These are phyloP conservation scores for Setaria viridis DNA, from an alignment of 202 grass and related monocot species.

Conservation along the genomic window DNA sequence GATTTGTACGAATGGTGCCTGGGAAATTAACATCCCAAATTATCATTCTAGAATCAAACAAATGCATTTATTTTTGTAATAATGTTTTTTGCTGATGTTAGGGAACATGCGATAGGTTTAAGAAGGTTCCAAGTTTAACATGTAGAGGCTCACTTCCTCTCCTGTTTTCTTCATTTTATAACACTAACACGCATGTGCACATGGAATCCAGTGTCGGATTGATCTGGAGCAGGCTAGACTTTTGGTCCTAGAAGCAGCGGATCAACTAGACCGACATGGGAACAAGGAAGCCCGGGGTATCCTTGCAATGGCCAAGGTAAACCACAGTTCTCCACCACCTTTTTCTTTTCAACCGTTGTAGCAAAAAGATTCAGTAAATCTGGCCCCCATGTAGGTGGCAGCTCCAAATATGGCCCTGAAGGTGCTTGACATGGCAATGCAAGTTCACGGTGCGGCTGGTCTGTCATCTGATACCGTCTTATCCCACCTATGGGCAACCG, in stretches of 20 bases:
- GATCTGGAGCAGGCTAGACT: constrained; percentile 92
- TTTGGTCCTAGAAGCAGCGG: constrained; percentile 87
- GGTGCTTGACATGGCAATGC: constrained; percentile 93
- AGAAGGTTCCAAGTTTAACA: background rate
- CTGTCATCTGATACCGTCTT: constrained; percentile 74
- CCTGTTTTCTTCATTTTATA: background rate
- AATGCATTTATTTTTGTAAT: too few relatives aligned
- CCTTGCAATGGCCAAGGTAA: constrained; percentile 98
- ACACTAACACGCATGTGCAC: constrained; percentile 18
- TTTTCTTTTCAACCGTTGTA: background rate
- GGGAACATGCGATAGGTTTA: background rate
- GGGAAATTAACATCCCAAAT: background rate
- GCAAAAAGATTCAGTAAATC: background rate
- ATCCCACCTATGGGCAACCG: constrained; percentile 85
- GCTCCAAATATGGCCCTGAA: constrained; percentile 94
- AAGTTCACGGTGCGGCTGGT: constrained; percentile 91
- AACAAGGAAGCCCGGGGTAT: constrained; percentile 86
- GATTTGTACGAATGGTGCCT: background rate
- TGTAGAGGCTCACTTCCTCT: background rate
- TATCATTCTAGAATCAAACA: background rate
- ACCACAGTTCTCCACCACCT: background rate
- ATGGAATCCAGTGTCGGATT: constrained; percentile 72
- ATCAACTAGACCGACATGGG: constrained; percentile 80
- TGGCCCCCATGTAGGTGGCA: constrained; percentile 60
- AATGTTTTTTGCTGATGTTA: background rate